Conservation (phyloP, 2,329 filamentous ascomycete genomes). For the Pestalotiopsis sp. region DNA sequence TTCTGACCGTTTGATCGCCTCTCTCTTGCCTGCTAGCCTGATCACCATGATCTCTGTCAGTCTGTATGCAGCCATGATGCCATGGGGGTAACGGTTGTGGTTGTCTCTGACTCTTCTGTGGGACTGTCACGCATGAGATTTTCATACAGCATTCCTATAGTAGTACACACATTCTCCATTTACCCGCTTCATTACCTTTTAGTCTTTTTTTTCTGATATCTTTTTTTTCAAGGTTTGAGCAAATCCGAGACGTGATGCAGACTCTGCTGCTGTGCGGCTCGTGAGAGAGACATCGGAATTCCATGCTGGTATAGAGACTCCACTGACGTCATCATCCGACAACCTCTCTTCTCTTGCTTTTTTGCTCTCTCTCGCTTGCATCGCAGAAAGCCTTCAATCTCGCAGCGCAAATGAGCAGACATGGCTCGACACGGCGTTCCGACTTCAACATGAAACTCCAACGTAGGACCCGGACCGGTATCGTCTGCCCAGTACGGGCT, state of each 20-base stretch:
- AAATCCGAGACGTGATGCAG: not conserved
- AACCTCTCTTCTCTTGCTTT: not conserved
- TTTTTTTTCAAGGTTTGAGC: not conserved
- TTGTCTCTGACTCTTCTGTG: not conserved
- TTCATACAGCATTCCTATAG: not conserved
- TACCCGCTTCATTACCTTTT: not conserved
- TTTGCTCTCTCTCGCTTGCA: not conserved
- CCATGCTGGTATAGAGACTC: not conserved
- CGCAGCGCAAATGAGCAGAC: not conserved
- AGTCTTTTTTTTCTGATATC: not conserved
- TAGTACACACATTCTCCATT: not conserved
- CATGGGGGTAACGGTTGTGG: not conserved
- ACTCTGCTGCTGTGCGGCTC: not conserved
- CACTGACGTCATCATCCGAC: not conserved
- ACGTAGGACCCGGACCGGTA: not conserved
- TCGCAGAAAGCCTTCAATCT: not conserved
- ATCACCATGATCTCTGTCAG: not conserved
- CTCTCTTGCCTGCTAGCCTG: not conserved
- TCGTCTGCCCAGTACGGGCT: not conserved
- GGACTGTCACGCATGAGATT: not conserved
- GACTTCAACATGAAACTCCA: not conserved
- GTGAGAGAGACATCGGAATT: not conserved
- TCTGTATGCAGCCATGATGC: not conserved
- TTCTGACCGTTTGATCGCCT: not conserved
- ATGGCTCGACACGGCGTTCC: not conserved